Evolutionary conservation across 441 rosid genomes (phyloP).

Genomic region (Kokia cookei): DNA sequence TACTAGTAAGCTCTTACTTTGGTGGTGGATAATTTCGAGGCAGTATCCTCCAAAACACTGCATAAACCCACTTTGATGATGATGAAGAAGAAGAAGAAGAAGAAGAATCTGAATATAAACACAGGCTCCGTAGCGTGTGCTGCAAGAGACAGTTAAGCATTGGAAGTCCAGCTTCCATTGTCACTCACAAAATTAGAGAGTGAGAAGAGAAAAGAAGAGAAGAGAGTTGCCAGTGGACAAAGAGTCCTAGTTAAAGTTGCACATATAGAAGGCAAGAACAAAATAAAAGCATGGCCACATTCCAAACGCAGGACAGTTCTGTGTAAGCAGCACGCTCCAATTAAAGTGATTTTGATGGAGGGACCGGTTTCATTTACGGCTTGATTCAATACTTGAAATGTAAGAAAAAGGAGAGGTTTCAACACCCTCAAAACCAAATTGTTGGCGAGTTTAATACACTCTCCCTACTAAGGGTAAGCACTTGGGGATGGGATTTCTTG

Average conservation of each 20-base stretch:
- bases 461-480: background rate
- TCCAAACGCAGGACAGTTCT: slow-evolving; percentile 18
- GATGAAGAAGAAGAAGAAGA: slow-evolving; percentile 24
- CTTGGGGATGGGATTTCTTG: slow-evolving; percentile 6
- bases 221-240: slow-evolving; percentile 8
- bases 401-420: background rate
- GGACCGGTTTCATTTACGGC: slow-evolving; percentile 11
- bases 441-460: slow-evolving; percentile 9
- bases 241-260: slow-evolving; percentile 12
- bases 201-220: slow-evolving; percentile 1
- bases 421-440: background rate
- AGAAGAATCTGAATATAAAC: slow-evolving; percentile 35
- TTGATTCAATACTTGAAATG: background rate
- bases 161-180: slow-evolving; percentile 62
- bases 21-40: slow-evolving; percentile 80
- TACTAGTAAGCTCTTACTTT: slow-evolving; percentile 29
- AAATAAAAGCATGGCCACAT: background rate
- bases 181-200: background rate
- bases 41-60: slow-evolving; percentile 69
- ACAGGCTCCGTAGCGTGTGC: slow-evolving; percentile 45
- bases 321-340: slow-evolving; percentile 21
- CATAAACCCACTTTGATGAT: slow-evolving; percentile 68
- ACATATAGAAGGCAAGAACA: slow-evolving; percentile 9
- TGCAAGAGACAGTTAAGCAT: slow-evolving; percentile 61
- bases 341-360: slow-evolving; percentile 1